phyloP scores from a whole-genome alignment of 108 stramenopile genomes.

The Halocafeteria seosinensis region DNA sequence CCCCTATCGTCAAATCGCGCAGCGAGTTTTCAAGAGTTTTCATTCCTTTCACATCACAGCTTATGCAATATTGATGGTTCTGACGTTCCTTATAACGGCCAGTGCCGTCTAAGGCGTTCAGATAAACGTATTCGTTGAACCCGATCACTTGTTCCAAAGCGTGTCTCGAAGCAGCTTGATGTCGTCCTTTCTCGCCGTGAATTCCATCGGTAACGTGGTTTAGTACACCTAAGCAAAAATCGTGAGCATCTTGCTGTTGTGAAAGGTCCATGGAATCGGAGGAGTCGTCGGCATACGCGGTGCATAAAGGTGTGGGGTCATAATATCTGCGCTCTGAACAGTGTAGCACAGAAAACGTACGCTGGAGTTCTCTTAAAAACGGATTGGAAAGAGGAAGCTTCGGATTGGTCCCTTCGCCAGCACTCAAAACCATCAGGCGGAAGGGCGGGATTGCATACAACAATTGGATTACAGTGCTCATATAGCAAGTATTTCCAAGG shows the following conservation, averaged over 20 bases:
- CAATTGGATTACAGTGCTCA: too few species aligned
- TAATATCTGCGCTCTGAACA: conserved; percentile 3
- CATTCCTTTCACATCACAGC: neutral
- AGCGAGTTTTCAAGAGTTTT: neutral
- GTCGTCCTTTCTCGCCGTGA: neutral
- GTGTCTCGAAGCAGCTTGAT: too few species aligned
- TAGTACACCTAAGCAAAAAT: conserved; percentile 21
- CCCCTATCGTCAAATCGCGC: too few species aligned
- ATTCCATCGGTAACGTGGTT: neutral
- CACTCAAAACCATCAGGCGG: too few species aligned
- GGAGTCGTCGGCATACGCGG: conserved; percentile 18
- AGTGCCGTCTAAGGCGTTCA: neutral
- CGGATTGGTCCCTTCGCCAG: too few species aligned
- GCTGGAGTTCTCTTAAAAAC: too few species aligned
- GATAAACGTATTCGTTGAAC: neutral
- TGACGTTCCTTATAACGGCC: neutral
- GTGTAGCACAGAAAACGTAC: too few species aligned
- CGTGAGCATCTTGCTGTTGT: conserved; percentile 42
- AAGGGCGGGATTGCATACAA: too few species aligned
- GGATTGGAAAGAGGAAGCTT: too few species aligned
- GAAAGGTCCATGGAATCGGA: conserved; percentile 25
- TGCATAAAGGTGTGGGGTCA: conserved; percentile 2
- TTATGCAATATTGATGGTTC: neutral
- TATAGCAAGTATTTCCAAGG: too few species aligned
- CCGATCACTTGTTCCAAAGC: neutral